Percentiles rank a stretch among this genome's conserved stretches.
phyloP scores from a whole-genome alignment of 768 basidiomycete genomes.

The Trametes elegans region DNA sequence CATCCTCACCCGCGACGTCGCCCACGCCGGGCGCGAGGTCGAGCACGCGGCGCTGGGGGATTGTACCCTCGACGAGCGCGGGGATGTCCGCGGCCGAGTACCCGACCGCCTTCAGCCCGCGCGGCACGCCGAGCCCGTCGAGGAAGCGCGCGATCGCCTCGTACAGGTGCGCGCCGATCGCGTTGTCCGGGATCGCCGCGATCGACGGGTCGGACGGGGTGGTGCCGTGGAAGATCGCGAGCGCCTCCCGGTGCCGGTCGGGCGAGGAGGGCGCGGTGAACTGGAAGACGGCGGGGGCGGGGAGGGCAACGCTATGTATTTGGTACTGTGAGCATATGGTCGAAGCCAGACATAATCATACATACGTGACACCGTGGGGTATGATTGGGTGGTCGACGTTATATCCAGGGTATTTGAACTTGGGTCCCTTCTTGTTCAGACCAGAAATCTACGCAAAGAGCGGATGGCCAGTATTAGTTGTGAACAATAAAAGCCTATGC shows the following conservation, averaged over 20 bases:
- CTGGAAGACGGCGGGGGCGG: conserved; percentile 92
- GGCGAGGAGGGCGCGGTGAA: conserved; percentile 95
- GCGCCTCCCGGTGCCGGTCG: conserved; percentile 83
- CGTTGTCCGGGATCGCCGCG: conserved; percentile 70
- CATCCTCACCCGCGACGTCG: conserved; percentile 78
- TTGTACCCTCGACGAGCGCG: conserved; percentile 82
- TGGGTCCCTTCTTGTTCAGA: conserved; percentile 90
- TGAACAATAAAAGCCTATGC: no score
- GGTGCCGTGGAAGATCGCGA: conserved; percentile 76
- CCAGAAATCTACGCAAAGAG: conserved; percentile 94
- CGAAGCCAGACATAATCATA: background rate
- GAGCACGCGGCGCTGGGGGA: conserved; percentile 89
- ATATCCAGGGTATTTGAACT: conserved; percentile 91
- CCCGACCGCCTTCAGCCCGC: conserved; percentile 82
- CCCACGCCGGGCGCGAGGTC: conserved; percentile 92
- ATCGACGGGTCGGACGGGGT: conserved; percentile 69
- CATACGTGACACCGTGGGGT: conserved; percentile 83
- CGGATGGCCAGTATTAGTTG: no score
- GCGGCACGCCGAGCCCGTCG: conserved; percentile 78
- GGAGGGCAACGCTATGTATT: conserved; percentile 68
- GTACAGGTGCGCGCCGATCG: conserved; percentile 73
- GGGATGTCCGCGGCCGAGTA: conserved; percentile 66
- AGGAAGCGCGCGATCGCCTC: conserved; percentile 90
- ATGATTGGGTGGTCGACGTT: conserved; percentile 84
- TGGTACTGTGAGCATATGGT: background rate